Conservation (phyloP, 2,329 filamentous ascomycete species). For the Aspergillus versicolor region DNA sequence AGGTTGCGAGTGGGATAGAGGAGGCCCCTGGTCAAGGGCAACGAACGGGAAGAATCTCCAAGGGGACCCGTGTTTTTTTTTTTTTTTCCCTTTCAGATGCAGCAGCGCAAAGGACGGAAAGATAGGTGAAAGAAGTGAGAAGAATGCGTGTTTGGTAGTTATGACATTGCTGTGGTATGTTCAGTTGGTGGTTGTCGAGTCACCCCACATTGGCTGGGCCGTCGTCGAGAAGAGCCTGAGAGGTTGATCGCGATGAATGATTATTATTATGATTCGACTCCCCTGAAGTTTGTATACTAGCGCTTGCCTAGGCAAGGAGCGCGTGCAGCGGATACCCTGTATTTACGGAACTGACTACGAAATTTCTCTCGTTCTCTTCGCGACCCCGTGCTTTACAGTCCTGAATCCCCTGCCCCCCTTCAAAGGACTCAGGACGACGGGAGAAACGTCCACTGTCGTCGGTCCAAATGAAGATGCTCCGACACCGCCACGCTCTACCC, state of each 20-base stretch:
- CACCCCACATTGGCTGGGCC: conserved; percentile 10
- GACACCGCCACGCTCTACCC: background rate
- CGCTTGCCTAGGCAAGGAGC: conserved; percentile 3
- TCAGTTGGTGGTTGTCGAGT: background rate
- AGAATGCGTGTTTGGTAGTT: background rate
- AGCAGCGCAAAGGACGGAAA: background rate
- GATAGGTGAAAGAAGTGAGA: background rate
- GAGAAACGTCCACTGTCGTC: no score
- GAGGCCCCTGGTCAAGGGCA: conserved; percentile 9
- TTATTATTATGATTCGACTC: conserved; percentile 1
- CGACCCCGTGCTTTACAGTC: background rate
- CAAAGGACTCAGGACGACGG: background rate
- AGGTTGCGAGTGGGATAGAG: background rate
- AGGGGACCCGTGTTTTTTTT: background rate
- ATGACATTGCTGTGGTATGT: conserved; percentile 2
- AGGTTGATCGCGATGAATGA: background rate
- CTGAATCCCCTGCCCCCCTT: background rate
- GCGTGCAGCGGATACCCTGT: background rate
- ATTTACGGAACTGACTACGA: background rate
- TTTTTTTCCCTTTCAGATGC: background rate
- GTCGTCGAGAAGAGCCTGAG: background rate
- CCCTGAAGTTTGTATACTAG: conserved; percentile 13
- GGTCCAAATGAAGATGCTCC: background rate
- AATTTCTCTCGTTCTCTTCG: background rate
- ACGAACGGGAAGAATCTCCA: background rate